phyloP scores from a whole-genome alignment of 2,329 filamentous ascomycete genomes.

The Aspergillus pseudotamarii region DNA sequence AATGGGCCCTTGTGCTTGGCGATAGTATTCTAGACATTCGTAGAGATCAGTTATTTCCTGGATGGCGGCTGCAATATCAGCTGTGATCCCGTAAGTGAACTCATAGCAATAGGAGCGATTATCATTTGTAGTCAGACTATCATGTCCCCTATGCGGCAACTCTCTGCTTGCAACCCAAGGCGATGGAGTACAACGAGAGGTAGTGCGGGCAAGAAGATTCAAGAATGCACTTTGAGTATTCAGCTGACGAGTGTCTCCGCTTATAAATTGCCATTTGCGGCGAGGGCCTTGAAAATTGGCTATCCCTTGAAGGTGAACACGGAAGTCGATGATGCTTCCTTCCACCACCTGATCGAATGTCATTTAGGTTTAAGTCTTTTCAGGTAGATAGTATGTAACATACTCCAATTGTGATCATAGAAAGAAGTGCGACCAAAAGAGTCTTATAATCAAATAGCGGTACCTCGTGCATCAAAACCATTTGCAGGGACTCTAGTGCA shows the following conservation, averaged over 20 bases:
- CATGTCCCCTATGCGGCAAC: neutral
- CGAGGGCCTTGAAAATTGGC: neutral
- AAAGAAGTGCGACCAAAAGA: neutral
- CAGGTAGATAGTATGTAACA: neutral
- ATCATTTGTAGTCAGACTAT: neutral
- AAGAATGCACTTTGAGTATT: neutral
- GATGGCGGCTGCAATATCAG: neutral
- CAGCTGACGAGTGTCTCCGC: neutral
- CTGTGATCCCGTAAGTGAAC: neutral
- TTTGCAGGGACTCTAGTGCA: neutral
- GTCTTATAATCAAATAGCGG: neutral
- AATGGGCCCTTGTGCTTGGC: neutral
- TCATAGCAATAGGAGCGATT: neutral
- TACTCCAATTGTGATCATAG: neutral
- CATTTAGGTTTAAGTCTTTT: neutral
- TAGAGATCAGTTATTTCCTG: neutral
- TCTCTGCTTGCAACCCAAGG: neutral
- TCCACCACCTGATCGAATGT: neutral
- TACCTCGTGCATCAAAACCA: neutral
- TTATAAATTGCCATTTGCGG: neutral
- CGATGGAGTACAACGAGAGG: neutral
- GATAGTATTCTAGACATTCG: neutral
- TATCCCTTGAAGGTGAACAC: neutral
- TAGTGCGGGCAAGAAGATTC: neutral
- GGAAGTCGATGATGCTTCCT: neutral